Conservation (phyloP, 192 early-diverging fungal species). For the Haplosporangium gracile region DNA sequence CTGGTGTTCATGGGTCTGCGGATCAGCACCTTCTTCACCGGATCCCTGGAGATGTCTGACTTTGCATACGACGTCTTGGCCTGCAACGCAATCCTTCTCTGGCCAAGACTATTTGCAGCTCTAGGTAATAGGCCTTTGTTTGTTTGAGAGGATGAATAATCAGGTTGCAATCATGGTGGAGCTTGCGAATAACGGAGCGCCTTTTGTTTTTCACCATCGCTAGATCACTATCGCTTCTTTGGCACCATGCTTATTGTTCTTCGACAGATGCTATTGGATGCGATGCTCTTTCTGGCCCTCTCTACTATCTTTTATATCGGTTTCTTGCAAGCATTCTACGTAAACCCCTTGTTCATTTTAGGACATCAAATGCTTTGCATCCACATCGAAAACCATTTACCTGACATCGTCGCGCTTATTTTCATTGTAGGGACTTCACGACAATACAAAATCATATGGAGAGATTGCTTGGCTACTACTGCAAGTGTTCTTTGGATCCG, state of each 20-base stretch:
- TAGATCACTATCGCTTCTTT: constrained; percentile 59
- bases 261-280: constrained; percentile 58
- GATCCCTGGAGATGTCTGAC: constrained; percentile 26
- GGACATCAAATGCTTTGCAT: not conserved
- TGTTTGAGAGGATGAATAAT: not conserved
- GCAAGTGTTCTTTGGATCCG: constrained; percentile 57
- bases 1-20: constrained; percentile 45
- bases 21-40: constrained; percentile 37
- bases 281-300: constrained; percentile 54
- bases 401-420: not conserved
- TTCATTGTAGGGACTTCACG: constrained; percentile 32
- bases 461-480: constrained; percentile 59
- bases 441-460: constrained; percentile 45
- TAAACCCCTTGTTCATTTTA: not conserved
- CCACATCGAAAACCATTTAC: not conserved
- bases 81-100: constrained; percentile 57
- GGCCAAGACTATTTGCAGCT: constrained; percentile 59
- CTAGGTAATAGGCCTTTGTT: constrained; percentile 22
- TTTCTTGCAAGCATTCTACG: constrained; percentile 55
- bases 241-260: constrained; percentile 60
- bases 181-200: not conserved
- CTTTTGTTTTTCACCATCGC: not conserved
- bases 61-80: constrained; percentile 58
- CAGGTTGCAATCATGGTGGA: not conserved
- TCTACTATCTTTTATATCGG: constrained; percentile 59